Evolutionary conservation across 768 basidiomycete genomes (phyloP).

Genomic region (Pleurotus sapidus): DNA sequence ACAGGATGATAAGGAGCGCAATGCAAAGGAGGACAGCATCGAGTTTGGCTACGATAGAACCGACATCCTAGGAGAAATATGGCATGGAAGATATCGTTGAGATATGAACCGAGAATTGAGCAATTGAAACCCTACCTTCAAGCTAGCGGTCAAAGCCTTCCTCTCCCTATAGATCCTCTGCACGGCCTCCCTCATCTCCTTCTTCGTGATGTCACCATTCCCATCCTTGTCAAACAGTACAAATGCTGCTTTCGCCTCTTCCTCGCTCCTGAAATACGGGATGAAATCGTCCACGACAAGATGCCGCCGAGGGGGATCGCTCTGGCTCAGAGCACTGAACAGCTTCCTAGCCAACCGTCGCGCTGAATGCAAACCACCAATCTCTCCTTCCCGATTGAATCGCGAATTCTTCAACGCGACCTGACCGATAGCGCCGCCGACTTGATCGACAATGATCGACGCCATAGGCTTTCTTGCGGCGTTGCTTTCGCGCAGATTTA

Average conservation of each 20-base stretch:
- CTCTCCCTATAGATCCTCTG: slow-evolving; percentile 78
- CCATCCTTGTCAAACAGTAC: slow-evolving; percentile 73
- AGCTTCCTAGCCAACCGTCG: slow-evolving; percentile 66
- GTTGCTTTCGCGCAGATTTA: slow-evolving; percentile 33
- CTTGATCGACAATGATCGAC: slow-evolving; percentile 69
- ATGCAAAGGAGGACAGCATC: slow-evolving; percentile 69
- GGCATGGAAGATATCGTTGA: neutral
- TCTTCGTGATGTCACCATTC: slow-evolving; percentile 78
- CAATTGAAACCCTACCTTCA: slow-evolving; percentile 45
- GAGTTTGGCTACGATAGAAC: slow-evolving; percentile 71
- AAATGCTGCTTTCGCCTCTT: slow-evolving; percentile 78
- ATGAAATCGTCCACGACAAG: slow-evolving; percentile 74
- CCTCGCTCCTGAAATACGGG: slow-evolving; percentile 68
- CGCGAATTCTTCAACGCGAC: slow-evolving; percentile 67
- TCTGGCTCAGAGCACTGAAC: slow-evolving; percentile 58
- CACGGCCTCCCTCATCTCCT: slow-evolving; percentile 81
- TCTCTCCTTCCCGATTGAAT: slow-evolving; percentile 51
- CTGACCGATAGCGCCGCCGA: slow-evolving; percentile 65
- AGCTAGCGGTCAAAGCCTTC: slow-evolving; percentile 63
- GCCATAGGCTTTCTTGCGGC: slow-evolving; percentile 52
- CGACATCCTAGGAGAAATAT: slow-evolving; percentile 50
- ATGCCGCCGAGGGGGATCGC: slow-evolving; percentile 56
- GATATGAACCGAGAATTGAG: slow-evolving; percentile 8
- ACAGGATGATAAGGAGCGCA: slow-evolving; percentile 57
- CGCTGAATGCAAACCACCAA: slow-evolving; percentile 61